Evolutionary conservation across 495 filamentous ascomycete genomes (phyloP).

Genomic region (Pseudoneurospora amorphoporcata): DNA sequence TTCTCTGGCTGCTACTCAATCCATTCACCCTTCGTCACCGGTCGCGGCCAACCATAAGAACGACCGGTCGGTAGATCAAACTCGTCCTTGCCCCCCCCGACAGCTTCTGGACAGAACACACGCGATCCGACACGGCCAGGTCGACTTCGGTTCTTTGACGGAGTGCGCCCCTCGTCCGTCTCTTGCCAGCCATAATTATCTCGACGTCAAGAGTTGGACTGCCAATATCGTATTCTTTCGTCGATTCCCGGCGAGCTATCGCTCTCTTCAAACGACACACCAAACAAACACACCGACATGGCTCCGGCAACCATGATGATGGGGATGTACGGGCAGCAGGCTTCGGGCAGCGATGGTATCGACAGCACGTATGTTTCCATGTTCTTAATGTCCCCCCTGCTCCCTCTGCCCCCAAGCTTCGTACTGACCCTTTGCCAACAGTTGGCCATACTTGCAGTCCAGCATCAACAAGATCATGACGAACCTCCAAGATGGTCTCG

Average conservation of each 20-base stretch:
- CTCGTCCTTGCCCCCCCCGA: neutral
- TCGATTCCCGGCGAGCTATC: neutral
- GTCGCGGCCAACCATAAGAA: neutral
- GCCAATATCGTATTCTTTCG: neutral
- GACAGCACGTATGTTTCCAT: conserved; percentile 59
- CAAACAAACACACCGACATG: conserved; percentile 9
- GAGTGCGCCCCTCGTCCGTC: neutral
- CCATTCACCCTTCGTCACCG: neutral
- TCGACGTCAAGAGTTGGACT: neutral
- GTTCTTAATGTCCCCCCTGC: neutral
- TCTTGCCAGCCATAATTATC: neutral
- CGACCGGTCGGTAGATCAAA: neutral
- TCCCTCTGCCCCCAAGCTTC: neutral
- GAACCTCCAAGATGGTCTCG: conserved; percentile 80
- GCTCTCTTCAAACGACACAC: neutral
- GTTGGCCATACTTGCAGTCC: conserved; percentile 80
- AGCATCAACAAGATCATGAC: conserved; percentile 90
- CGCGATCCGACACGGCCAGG: neutral
- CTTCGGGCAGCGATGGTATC: conserved; percentile 68
- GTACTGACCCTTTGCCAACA: conserved; percentile 22
- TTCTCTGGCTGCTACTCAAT: neutral
- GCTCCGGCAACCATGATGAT: conserved; percentile 10
- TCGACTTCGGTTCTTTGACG: neutral
- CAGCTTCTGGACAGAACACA: neutral
- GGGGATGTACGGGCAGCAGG: conserved; percentile 35